Evolutionary conservation across 129 eudicot species (phyloP).

Genomic region (Flaveria trinervia): DNA sequence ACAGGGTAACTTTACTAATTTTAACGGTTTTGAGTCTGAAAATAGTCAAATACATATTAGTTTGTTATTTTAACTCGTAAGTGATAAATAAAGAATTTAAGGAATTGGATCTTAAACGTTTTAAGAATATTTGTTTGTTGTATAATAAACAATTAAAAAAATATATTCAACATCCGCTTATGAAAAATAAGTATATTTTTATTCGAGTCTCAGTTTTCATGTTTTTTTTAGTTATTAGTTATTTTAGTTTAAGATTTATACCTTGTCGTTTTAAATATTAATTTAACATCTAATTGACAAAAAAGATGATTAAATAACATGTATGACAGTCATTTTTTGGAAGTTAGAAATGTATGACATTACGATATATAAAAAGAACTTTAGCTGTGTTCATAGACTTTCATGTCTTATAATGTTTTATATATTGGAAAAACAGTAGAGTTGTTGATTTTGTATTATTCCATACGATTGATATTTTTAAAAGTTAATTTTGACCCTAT

Average conservation of each 20-base stretch:
- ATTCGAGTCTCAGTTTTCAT: neutral
- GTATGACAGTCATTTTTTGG: conserved; percentile 8
- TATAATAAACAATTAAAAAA: neutral
- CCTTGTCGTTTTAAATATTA: neutral
- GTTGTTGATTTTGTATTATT: neutral
- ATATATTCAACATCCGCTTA: neutral
- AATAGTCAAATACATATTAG: no score
- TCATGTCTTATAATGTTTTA: neutral
- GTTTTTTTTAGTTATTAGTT: neutral
- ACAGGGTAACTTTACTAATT: no score
- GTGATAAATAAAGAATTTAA: neutral
- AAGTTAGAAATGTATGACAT: neutral
- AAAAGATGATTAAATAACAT: neutral
- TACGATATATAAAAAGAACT: neutral
- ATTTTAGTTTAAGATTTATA: neutral
- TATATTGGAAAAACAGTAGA: neutral
- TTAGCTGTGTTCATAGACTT: neutral
- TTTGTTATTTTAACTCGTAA: neutral
- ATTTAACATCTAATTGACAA: neutral
- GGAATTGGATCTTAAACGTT: neutral
- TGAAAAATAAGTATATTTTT: neutral
- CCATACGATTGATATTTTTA: neutral
- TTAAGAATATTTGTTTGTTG: neutral
- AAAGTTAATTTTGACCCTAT: neutral
- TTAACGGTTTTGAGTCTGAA: no score